Evolutionary conservation across 2,329 filamentous ascomycete genomes (phyloP).

Genomic region (Sarocladium oryzae): DNA sequence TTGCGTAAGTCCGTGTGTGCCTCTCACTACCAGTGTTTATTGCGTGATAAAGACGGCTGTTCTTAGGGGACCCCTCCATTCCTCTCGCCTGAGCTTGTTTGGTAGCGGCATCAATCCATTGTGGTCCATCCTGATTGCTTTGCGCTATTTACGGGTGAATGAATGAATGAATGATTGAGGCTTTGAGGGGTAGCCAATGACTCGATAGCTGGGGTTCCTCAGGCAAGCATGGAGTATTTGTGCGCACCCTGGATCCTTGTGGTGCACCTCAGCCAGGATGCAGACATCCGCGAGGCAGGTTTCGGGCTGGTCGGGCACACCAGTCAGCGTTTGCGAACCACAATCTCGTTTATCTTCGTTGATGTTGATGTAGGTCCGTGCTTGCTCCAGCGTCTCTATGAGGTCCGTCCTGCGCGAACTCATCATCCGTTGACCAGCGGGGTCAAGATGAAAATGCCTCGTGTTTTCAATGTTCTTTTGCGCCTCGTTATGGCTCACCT

Average conservation of each 20-base stretch:
- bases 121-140: background rate
- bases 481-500: too few relatives aligned
- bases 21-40: too few relatives aligned
- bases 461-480: too few relatives aligned
- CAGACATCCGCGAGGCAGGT: background rate
- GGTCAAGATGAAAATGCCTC: too few relatives aligned
- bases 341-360: too few relatives aligned
- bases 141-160: conserved; percentile 8
- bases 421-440: too few relatives aligned
- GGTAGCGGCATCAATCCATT: background rate
- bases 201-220: too few relatives aligned
- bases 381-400: too few relatives aligned
- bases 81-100: background rate
- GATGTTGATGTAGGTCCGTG: too few relatives aligned
- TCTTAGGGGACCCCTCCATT: background rate
- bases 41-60: background rate
- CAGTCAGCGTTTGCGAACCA: too few relatives aligned
- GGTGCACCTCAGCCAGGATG: background rate
- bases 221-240: background rate
- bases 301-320: too few relatives aligned
- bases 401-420: too few relatives aligned
- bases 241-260: background rate
- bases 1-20: background rate
- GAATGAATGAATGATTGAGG: background rate
- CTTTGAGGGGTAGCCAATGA: background rate